Evolutionary conservation across 306 rosid genomes (phyloP).

Genomic region (Fragaria ananassa): DNA sequence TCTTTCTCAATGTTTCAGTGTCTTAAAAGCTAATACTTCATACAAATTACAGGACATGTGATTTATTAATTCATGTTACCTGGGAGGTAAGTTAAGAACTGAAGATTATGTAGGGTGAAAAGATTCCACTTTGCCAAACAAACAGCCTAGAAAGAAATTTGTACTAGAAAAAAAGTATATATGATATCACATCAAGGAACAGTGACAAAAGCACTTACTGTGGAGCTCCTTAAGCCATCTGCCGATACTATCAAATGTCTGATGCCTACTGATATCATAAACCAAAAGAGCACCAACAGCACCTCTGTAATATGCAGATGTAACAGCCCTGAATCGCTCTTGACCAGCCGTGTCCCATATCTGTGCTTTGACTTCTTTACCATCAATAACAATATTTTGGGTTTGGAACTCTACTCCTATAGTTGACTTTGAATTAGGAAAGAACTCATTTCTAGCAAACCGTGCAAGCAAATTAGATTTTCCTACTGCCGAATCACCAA

Average conservation of each 20-base stretch:
- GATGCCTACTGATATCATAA: conserved; percentile 78
- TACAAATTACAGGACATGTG: background rate
- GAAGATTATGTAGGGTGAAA: background rate
- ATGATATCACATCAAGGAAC: background rate
- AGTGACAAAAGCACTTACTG: conserved; percentile 45
- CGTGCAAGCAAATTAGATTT: conserved; percentile 90
- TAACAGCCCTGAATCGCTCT: conserved; percentile 90
- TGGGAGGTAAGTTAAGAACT: background rate
- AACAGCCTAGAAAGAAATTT: conserved; percentile 14
- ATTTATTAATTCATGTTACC: background rate
- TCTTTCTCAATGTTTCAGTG: background rate
- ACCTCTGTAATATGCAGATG: conserved; percentile 88
- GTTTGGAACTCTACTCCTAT: conserved; percentile 96
- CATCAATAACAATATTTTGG: conserved; percentile 73
- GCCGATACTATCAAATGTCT: conserved; percentile 77
- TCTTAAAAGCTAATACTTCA: background rate
- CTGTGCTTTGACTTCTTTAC: conserved; percentile 87
- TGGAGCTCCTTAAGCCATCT: conserved; percentile 93
- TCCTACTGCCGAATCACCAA: conserved; percentile 93
- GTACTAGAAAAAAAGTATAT: background rate
- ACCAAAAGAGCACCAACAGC: conserved; percentile 92
- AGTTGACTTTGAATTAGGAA: conserved; percentile 85
- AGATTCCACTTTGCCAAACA: background rate
- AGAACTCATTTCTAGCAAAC: conserved; percentile 90
- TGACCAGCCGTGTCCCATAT: conserved; percentile 96